phyloP scores from a whole-genome alignment of 2,329 filamentous ascomycete species.

The Mariannaea elegans region DNA sequence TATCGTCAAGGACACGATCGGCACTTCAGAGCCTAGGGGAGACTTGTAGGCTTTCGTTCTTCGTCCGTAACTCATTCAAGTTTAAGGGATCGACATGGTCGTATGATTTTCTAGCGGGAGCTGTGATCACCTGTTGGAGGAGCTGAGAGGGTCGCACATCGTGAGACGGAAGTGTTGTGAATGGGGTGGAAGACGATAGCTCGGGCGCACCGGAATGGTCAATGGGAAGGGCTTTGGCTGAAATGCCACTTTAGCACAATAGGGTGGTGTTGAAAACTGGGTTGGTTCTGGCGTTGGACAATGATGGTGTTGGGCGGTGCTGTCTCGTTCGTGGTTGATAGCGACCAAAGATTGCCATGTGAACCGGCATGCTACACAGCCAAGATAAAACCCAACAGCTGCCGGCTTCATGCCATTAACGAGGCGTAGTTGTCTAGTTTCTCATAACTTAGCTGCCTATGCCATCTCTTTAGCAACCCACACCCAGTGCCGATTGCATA shows the following conservation, averaged over 20 bases:
- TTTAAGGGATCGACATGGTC: background rate
- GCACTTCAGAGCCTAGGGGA: background rate
- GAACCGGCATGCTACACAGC: background rate
- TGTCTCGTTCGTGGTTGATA: conserved; percentile 17
- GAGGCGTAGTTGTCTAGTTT: conserved; percentile 1
- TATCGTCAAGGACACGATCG: conserved; percentile 18
- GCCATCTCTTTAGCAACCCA: background rate
- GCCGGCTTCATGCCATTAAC: conserved; percentile 13
- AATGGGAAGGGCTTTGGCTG: background rate
- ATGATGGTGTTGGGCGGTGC: conserved; percentile 18
- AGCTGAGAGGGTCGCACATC: no score
- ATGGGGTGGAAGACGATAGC: conserved; percentile 1
- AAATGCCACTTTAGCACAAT: conserved; percentile 4
- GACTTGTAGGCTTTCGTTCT: background rate
- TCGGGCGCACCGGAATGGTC: conserved; percentile 2
- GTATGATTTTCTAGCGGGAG: background rate
- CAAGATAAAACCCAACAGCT: background rate
- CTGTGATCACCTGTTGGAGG: background rate
- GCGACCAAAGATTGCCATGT: conserved; percentile 6
- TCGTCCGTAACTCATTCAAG: background rate
- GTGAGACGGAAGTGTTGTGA: background rate
- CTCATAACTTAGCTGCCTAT: no score
- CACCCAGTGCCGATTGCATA: no score
- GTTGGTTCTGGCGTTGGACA: background rate
- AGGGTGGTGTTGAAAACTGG: background rate